A percentile compares a stretch with the other conserved stretches of the same genome.
Conservation (phyloP, 2,329 filamentous ascomycete genomes). For the Venturia asperata region DNA sequence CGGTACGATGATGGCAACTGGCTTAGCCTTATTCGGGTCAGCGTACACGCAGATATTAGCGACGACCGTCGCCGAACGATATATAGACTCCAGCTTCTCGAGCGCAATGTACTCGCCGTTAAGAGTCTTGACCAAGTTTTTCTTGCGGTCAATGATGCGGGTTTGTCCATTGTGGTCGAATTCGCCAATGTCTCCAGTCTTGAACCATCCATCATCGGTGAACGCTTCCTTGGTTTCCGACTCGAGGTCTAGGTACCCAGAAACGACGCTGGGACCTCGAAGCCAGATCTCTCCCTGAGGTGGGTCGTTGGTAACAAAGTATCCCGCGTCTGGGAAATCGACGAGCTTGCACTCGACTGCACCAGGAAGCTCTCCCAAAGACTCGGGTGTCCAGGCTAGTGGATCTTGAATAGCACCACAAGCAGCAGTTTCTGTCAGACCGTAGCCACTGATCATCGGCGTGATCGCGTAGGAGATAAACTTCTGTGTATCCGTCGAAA, state of each 20-base stretch:
- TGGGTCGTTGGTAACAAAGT: conserved; percentile 64
- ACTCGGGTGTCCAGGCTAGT: conserved; percentile 68
- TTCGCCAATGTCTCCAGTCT: conserved; percentile 91
- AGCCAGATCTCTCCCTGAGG: conserved; percentile 93
- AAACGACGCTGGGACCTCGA: conserved; percentile 66
- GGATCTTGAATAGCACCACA: conserved; percentile 71
- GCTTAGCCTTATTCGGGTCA: conserved; percentile 64
- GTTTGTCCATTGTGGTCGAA: conserved; percentile 75
- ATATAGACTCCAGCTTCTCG: conserved; percentile 88
- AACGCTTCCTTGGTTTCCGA: conserved; percentile 73
- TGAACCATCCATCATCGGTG: conserved; percentile 89
- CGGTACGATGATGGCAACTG: conserved; percentile 72
- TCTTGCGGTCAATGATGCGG: conserved; percentile 88
- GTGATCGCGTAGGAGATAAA: conserved; percentile 90
- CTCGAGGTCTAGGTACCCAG: conserved; percentile 76
- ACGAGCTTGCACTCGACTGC: conserved; percentile 86
- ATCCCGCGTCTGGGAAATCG: conserved; percentile 81
- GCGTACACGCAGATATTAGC: conserved; percentile 85
- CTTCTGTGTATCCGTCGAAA: conserved; percentile 77
- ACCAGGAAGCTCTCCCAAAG: conserved; percentile 71
- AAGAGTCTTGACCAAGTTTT: conserved; percentile 94
- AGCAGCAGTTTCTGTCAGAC: conserved; percentile 85
- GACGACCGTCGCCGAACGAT: conserved; percentile 71
- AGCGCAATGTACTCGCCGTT: conserved; percentile 96
- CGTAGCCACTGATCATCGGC: conserved; percentile 92